Conservation (phyloP, 192 early-diverging fungal species). For the Backusella liffmaniae region DNA sequence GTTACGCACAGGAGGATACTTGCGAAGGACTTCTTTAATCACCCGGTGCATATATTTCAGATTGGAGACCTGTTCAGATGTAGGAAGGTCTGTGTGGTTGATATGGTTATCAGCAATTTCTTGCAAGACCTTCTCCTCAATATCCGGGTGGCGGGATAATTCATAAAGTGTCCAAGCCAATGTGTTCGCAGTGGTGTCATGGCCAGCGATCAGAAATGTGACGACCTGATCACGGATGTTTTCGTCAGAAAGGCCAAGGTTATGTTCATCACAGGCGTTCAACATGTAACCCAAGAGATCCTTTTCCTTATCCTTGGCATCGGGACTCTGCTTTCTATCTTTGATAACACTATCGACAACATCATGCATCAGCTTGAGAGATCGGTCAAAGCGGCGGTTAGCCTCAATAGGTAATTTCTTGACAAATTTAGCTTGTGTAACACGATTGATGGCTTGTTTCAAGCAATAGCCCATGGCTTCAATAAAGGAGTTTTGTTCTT, state of each 20-base stretch:
- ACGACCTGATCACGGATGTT: slow-evolving; percentile 61
- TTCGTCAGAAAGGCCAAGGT: slow-evolving; percentile 35
- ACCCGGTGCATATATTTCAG: slow-evolving; percentile 20
- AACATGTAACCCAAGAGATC: slow-evolving; percentile 61
- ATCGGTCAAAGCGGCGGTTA: slow-evolving; percentile 41
- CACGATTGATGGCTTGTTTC: slow-evolving; percentile 10
- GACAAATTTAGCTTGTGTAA: slow-evolving; percentile 16
- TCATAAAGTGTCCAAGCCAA: slow-evolving; percentile 33
- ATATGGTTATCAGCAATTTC: slow-evolving; percentile 27
- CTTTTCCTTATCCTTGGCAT: slow-evolving; percentile 27
- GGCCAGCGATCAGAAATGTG: slow-evolving; percentile 59
- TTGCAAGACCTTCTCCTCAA: slow-evolving; percentile 24
- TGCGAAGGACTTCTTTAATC: slow-evolving; percentile 28
- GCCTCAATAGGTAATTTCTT: slow-evolving; percentile 43
- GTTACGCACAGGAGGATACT: slow-evolving; percentile 23
- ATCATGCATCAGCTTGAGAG: slow-evolving; percentile 38
- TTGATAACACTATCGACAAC: slow-evolving; percentile 48
- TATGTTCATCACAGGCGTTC: slow-evolving; percentile 37
- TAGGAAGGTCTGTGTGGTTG: slow-evolving; percentile 12
- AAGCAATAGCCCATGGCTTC: slow-evolving; percentile 36
- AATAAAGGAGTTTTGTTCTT: slow-evolving; percentile 31
- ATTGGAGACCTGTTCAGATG: slow-evolving; percentile 18
- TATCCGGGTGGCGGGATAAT: slow-evolving; percentile 26
- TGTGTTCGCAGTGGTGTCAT: slow-evolving; percentile 35
- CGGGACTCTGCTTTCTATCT: slow-evolving; percentile 39